These are phyloP conservation scores for Cytospora piceae DNA, from an alignment of 2,329 filamentous ascomycete species.

Conservation along the genomic window DNA sequence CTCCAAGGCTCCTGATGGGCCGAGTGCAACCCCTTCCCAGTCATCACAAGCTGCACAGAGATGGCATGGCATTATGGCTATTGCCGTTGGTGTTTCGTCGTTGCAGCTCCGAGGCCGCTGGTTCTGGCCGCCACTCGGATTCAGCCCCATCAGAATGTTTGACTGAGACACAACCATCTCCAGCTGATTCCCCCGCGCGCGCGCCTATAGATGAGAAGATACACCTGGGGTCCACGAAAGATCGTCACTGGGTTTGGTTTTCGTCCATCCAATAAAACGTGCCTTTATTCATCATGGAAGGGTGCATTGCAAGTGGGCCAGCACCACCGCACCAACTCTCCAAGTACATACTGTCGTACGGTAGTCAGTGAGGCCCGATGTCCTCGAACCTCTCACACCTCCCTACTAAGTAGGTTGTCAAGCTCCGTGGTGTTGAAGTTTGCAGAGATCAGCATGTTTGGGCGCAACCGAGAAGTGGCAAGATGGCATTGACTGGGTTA, in stretches of 20 bases:
- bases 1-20: neutral
- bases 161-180: neutral
- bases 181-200: neutral
- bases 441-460: conserved; percentile 13
- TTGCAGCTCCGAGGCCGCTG: neutral
- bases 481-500: conserved; percentile 11
- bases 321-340: neutral
- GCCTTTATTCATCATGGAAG: neutral
- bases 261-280: neutral
- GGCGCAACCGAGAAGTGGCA: neutral
- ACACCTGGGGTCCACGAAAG: neutral
- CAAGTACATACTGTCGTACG: neutral
- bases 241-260: neutral
- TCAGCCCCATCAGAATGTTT: neutral
- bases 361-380: neutral
- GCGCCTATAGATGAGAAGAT: neutral
- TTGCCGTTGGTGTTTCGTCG: neutral
- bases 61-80: too few relatives aligned
- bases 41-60: neutral
- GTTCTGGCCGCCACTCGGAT: neutral
- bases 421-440: neutral
- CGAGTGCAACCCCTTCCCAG: neutral
- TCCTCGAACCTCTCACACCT: neutral
- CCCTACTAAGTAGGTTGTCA: too few relatives aligned
- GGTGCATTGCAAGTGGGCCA: neutral